These are phyloP conservation scores for Chaetomium sp. DNA, from an alignment of 2,329 filamentous ascomycete genomes.

Conservation along the genomic window DNA sequence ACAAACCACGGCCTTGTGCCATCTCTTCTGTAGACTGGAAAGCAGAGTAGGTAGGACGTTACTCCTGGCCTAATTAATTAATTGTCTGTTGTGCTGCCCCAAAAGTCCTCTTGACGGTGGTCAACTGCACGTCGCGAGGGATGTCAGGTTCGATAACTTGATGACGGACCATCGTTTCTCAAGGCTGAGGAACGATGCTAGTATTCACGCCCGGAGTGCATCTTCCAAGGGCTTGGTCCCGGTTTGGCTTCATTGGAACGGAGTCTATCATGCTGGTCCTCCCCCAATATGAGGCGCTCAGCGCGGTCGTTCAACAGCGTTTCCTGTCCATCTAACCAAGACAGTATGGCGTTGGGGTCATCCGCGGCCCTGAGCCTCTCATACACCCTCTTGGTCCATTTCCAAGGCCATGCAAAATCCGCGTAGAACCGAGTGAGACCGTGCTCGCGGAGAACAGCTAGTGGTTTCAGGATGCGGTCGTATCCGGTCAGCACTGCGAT, in stretches of 20 bases:
- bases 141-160: not conserved
- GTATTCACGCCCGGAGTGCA: not conserved
- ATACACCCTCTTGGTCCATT: not conserved
- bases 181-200: not conserved
- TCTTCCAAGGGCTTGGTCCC: not conserved
- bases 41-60: no score
- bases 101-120: not conserved
- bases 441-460: not conserved
- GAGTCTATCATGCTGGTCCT: not conserved
- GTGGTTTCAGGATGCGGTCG: not conserved
- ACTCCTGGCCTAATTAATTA: no score
- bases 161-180: not conserved
- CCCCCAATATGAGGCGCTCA: not conserved
- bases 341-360: not conserved
- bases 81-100: not conserved
- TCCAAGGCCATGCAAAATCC: constrained; percentile 4
- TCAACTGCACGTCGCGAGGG: not conserved
- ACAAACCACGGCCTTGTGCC: no score
- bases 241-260: not conserved
- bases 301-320: not conserved
- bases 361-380: not conserved
- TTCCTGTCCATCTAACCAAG: not conserved
- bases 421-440: constrained; percentile 1
- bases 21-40: no score
- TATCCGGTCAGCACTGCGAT: not conserved